These are phyloP conservation scores for Colletotrichum paranaense DNA, from an alignment of 2,329 filamentous ascomycete genomes.

Conservation along the genomic window DNA sequence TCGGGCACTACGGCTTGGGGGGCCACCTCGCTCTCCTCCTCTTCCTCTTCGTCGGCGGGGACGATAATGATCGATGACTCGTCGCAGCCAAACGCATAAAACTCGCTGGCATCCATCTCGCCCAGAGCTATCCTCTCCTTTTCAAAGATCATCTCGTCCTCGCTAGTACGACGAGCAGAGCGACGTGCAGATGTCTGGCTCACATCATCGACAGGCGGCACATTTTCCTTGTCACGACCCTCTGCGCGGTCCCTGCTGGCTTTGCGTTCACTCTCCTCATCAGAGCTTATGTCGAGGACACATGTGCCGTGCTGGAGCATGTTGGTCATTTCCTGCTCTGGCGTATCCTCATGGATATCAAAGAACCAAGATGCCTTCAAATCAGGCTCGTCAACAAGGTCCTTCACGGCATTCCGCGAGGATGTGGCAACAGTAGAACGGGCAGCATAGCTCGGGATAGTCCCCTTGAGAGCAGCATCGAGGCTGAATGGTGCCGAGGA, in stretches of 20 bases:
- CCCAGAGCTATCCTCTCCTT: conserved; percentile 73
- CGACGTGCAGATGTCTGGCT: conserved; percentile 63
- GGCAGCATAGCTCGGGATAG: conserved; percentile 71
- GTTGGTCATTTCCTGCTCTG: conserved; percentile 91
- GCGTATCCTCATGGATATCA: conserved; percentile 92
- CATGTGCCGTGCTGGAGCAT: conserved; percentile 91
- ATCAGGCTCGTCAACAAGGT: conserved; percentile 57
- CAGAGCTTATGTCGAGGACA: conserved; percentile 88
- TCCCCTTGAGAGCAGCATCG: conserved; percentile 84
- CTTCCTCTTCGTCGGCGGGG: conserved; percentile 67
- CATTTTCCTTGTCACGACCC: conserved; percentile 89
- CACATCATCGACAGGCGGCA: conserved; percentile 78
- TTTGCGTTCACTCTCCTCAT: conserved; percentile 77
- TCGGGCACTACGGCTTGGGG: conserved; percentile 19
- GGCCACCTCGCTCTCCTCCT: conserved; percentile 40
- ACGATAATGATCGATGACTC: conserved; percentile 71
- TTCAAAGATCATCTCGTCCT: conserved; percentile 70
- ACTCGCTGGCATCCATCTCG: conserved; percentile 75
- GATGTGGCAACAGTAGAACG: conserved; percentile 48
- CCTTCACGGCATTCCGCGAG: conserved; percentile 37
- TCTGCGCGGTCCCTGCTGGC: conserved; percentile 64
- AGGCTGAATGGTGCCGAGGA: conserved; percentile 81
- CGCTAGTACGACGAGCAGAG: conserved; percentile 44
- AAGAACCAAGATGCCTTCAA: conserved; percentile 84
- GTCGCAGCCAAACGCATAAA: conserved; percentile 74